Percentiles rank a stretch among this genome's conserved stretches.
Conservation (phyloP, 2,329 filamentous ascomycete genomes). For the Geosmithia morbida region DNA sequence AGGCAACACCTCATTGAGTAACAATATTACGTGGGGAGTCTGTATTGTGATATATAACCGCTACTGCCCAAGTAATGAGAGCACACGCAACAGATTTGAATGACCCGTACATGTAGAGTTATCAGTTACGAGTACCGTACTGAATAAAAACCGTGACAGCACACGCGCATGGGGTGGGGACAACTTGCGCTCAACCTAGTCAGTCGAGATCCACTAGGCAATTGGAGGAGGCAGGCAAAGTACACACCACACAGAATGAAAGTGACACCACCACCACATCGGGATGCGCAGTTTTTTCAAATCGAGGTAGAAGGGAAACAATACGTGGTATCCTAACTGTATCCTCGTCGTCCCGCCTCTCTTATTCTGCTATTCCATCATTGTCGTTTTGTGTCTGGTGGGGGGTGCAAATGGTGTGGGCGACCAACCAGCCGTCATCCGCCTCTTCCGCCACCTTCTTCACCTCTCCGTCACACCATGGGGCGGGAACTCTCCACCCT, state of each 20-base stretch:
- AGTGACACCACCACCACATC: neutral
- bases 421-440: conserved; percentile 11
- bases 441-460: conserved; percentile 10
- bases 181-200: neutral
- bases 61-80: too few relatives aligned
- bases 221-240: neutral
- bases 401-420: conserved; percentile 2
- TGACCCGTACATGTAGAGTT: too few relatives aligned
- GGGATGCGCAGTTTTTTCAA: neutral
- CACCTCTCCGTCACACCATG: neutral
- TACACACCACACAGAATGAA: neutral
- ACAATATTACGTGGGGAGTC: too few relatives aligned
- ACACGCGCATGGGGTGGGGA: neutral
- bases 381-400: neutral
- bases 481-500: neutral
- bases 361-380: too few relatives aligned
- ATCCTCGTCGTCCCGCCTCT: too few relatives aligned
- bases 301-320: too few relatives aligned
- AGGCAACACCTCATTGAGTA: too few relatives aligned
- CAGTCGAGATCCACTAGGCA: neutral
- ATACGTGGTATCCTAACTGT: too few relatives aligned
- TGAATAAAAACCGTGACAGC: too few relatives aligned
- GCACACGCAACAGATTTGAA: too few relatives aligned
- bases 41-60: too few relatives aligned
- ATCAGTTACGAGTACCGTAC: too few relatives aligned